A percentile compares a stretch with the other conserved stretches of the same genome.
Conservation (phyloP, 23 red algal genomes). For the Gracilaria domingensis region DNA sequence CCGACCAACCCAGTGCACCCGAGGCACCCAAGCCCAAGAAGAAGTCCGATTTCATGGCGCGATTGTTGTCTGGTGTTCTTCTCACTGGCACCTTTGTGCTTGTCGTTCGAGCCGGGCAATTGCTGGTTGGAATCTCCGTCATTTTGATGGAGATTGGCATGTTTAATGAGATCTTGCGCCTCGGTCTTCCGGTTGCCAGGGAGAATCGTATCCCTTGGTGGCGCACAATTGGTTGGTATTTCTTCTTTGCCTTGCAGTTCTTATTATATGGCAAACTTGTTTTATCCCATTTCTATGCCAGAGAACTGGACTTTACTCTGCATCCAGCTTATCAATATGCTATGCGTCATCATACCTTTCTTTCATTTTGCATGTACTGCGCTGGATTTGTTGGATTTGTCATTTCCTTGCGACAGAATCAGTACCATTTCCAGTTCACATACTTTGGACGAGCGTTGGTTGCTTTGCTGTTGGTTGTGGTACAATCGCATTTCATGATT, state of each 20-base stretch:
- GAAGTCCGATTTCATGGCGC: constrained; percentile 77
- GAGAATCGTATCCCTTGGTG: constrained; percentile 83
- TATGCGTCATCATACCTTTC: constrained; percentile 92
- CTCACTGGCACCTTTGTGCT: constrained; percentile 71
- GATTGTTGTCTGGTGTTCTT: constrained; percentile 52
- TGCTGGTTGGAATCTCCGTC: constrained; percentile 80
- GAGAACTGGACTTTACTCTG: constrained; percentile 65
- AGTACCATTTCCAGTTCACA: constrained; percentile 88
- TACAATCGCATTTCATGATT: constrained; percentile 97
- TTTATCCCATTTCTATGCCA: constrained; percentile 88
- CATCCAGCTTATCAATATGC: constrained; percentile 67
- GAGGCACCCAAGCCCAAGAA: constrained; percentile 30
- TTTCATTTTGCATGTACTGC: constrained; percentile 89
- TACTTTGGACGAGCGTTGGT: constrained; percentile 88
- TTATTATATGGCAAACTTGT: constrained; percentile 96
- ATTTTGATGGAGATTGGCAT: constrained; percentile 92
- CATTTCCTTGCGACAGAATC: constrained; percentile 72
- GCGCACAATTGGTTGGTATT: constrained; percentile 82
- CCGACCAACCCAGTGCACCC: background rate
- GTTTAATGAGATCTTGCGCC: constrained; percentile 86
- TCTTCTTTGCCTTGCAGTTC: constrained; percentile 79
- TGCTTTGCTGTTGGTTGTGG: constrained; percentile 86
- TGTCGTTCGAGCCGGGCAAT: constrained; percentile 81
- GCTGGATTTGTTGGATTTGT: constrained; percentile 95
- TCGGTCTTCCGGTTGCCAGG: constrained; percentile 79